Evolutionary conservation across 768 basidiomycete species (phyloP), one percentile per base, ranked within the genome.

Genomic region (Mycena vitilis): DNA sequence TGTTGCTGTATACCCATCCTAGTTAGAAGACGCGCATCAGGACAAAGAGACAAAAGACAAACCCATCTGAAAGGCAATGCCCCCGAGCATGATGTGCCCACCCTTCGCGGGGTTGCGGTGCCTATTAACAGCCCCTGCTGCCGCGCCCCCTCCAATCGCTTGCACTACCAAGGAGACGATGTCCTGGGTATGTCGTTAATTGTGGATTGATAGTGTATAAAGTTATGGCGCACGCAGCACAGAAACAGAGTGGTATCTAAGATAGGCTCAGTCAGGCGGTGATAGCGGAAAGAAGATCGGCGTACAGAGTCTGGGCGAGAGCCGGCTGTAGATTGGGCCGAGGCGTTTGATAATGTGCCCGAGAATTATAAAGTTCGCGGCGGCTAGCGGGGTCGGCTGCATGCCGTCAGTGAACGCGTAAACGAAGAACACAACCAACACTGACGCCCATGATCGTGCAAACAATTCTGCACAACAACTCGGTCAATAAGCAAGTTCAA

Each of bases 291-390:
- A 23, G 2, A 13, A 30, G 5, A 22, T 20, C 23, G 12, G 76
- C 82, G 63, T 69, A 85, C 83, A 84, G 70, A 72, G 76, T 54
- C 77, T 81, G 0, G 84, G 80, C 9, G 73, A 72, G 13, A 90
- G 75, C 0, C 87, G 81, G 70, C 87, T 88, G 73, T 88, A 90
- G 25, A 76, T 72, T 0, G 79, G 61, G 0, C 89, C 88, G 0
- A 89, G 71, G 1, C 71, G 73, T 1, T 65, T 53, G 25, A 88
- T 84, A 51, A 89, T 80, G 16, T 75, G 75, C 2, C 84, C 85
- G 36, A 89, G 81, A 34, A 88, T 83, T 36, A 88, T 75, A 70
- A 89, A 90, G 66, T 84, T 86, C 3, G 82, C 70, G 11, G 70
- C 70, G 2, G 65, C 65, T 18, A 71, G 48, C 5, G 66, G 66